A percentile compares a stretch with the other conserved stretches of the same genome.
Evolutionary conservation across 441 rosid species (phyloP).

Genomic region (Adansonia gregorii): DNA sequence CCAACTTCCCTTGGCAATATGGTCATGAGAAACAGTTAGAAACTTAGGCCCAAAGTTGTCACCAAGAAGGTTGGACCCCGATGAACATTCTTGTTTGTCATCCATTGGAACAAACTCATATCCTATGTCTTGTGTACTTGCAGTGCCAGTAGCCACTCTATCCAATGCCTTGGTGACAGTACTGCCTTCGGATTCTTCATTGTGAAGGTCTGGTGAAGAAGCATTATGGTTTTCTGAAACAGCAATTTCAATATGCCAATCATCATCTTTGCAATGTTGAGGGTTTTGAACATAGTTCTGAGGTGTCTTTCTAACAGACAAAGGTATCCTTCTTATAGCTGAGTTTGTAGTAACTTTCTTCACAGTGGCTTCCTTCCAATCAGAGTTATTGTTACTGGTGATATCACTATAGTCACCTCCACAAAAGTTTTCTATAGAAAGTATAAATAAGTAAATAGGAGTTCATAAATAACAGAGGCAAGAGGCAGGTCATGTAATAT

Average conservation of each 20-base stretch:
- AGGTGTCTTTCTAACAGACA: slow-evolving; percentile 53
- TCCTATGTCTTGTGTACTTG: slow-evolving; percentile 46
- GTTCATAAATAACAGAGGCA: not conserved
- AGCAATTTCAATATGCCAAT: slow-evolving; percentile 82
- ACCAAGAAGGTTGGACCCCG: slow-evolving; percentile 50
- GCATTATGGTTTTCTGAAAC: slow-evolving; percentile 52
- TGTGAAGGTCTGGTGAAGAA: slow-evolving; percentile 47
- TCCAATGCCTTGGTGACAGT: slow-evolving; percentile 64
- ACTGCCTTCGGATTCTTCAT: slow-evolving; percentile 86
- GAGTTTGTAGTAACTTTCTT: slow-evolving; percentile 52
- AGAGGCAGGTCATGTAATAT: slow-evolving; percentile 1
- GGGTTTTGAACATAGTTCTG: slow-evolving; percentile 44
- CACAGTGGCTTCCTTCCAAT: slow-evolving; percentile 47
- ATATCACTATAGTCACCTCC: slow-evolving; percentile 63
- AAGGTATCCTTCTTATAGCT: slow-evolving; percentile 56
- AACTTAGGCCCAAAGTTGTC: slow-evolving; percentile 59
- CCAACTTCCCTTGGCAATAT: slow-evolving; percentile 42
- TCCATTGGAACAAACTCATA: slow-evolving; percentile 62
- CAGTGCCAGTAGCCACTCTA: slow-evolving; percentile 45
- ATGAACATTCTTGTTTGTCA: slow-evolving; percentile 66
- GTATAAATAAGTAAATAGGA: slow-evolving; percentile 25
- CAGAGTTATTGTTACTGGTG: slow-evolving; percentile 53
- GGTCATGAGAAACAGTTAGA: slow-evolving; percentile 52
- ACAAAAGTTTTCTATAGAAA: slow-evolving; percentile 59
- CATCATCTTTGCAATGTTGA: slow-evolving; percentile 56